These are phyloP conservation scores for Hypseocharis bilobata DNA, from an alignment of 441 rosid genomes.

Conservation along the genomic window DNA sequence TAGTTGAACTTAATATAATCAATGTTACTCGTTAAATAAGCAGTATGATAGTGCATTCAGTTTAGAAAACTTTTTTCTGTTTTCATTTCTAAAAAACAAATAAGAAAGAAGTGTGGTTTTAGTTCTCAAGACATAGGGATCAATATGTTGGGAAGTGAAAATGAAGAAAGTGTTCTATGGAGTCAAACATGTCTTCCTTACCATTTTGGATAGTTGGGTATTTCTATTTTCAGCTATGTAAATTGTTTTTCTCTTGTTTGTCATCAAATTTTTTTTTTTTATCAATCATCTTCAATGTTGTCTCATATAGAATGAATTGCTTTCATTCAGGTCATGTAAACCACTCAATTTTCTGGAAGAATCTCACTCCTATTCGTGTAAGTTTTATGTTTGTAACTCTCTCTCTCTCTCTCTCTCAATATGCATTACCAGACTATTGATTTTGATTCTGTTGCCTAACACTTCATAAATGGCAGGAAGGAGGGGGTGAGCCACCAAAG, in stretches of 20 bases:
- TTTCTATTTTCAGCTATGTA: neutral
- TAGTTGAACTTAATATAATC: too few species aligned
- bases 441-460: neutral
- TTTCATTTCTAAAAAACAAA: too few species aligned
- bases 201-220: too few species aligned
- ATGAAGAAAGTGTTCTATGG: too few species aligned
- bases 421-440: neutral
- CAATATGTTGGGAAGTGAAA: neutral
- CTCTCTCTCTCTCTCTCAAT: neutral
- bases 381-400: slow-evolving; percentile 22
- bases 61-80: too few species aligned
- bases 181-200: too few species aligned
- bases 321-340: slow-evolving; percentile 64
- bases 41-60: too few species aligned
- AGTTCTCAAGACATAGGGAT: too few species aligned
- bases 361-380: slow-evolving; percentile 60
- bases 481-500: slow-evolving; percentile 89
- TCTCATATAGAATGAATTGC: neutral
- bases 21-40: too few species aligned
- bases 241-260: neutral
- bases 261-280: neutral
- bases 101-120: too few species aligned
- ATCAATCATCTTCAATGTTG: neutral
- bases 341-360: slow-evolving; percentile 91
- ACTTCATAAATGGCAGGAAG: slow-evolving; percentile 42